Conservation (phyloP, 2,329 filamentous ascomycete species). For the Fusarium musae region DNA sequence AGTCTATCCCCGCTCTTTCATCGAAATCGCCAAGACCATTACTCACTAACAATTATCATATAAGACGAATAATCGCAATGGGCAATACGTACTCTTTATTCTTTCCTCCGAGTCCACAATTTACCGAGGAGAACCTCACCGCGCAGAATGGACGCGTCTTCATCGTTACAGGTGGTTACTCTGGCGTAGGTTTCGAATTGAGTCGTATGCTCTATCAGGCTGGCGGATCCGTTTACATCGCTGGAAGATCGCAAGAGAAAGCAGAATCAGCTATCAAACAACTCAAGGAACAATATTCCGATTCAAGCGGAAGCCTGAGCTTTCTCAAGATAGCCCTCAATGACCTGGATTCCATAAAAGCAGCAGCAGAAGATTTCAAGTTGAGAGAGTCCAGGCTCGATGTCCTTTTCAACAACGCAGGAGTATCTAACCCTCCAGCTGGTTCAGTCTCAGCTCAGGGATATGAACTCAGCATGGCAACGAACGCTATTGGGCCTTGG, state of each 20-base stretch:
- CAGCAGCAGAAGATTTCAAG: constrained; percentile 13
- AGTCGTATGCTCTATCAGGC: constrained; percentile 18
- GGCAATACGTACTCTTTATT: constrained; percentile 18
- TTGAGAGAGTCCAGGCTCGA: constrained; percentile 16
- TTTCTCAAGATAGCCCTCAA: constrained; percentile 19
- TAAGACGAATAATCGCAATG: neutral
- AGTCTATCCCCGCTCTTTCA: neutral
- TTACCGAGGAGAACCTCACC: constrained; percentile 8
- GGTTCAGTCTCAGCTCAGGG: constrained; percentile 27
- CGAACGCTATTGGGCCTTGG: constrained; percentile 29
- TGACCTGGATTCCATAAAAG: constrained; percentile 19
- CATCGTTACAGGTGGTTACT: constrained; percentile 33
- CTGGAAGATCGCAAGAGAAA: constrained; percentile 25
- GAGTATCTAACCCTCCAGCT: constrained; percentile 17
- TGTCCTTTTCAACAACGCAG: constrained; percentile 34
- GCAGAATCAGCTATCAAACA: neutral
- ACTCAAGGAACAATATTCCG: neutral
- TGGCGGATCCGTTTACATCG: constrained; percentile 25
- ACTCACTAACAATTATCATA: too few species aligned
- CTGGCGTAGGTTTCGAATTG: constrained; percentile 31
- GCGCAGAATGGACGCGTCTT: constrained; percentile 8
- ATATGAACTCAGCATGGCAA: constrained; percentile 33
- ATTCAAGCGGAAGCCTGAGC: neutral
- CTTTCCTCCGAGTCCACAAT: constrained; percentile 2
- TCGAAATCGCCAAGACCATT: neutral